phyloP scores from a whole-genome alignment of 2,329 filamentous ascomycete species.

The Juglanconis sp. region DNA sequence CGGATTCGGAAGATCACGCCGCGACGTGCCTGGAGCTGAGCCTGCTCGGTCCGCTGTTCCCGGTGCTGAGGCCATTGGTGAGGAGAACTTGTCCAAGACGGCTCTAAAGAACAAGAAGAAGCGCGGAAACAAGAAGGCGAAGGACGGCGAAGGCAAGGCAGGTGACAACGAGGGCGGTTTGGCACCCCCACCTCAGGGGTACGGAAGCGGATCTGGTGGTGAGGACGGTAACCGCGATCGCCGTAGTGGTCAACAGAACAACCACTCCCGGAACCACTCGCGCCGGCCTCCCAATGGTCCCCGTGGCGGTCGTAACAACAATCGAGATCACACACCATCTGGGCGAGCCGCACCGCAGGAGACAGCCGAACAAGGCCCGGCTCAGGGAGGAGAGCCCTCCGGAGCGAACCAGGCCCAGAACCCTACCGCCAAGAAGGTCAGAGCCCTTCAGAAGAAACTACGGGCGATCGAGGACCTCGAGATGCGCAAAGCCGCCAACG shows the following conservation, averaged over 20 bases:
- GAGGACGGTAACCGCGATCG: conserved; percentile 66
- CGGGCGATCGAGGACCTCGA: conserved; percentile 96
- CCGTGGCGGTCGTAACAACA: conserved; percentile 43
- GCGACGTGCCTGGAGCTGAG: conserved; percentile 85
- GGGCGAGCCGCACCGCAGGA: conserved; percentile 29
- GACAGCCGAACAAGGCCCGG: conserved; percentile 21
- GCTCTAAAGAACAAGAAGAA: conserved; percentile 99
- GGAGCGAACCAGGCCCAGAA: conserved; percentile 45
- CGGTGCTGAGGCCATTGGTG: conserved; percentile 56
- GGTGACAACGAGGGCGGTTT: conserved; percentile 45
- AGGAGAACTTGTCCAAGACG: conserved; percentile 76
- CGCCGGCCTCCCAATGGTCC: conserved; percentile 45
- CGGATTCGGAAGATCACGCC: conserved; percentile 74
- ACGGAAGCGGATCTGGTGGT: conserved; percentile 41
- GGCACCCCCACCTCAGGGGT: conserved; percentile 43
- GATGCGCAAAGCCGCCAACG: conserved; percentile 83
- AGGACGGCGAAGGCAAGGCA: conserved; percentile 66
- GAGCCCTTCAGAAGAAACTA: conserved; percentile 93
- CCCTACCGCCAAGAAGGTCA: conserved; percentile 90
- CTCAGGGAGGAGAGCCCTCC: conserved; percentile 37
- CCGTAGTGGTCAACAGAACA: conserved; percentile 43
- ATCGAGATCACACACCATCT: conserved; percentile 26
- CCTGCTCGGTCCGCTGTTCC: conserved; percentile 48
- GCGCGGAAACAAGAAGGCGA: conserved; percentile 83
- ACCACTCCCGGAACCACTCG: conserved; percentile 49